These are phyloP conservation scores for Nicotiana sylvestris DNA, from an alignment of 257 asterid genomes.

Conservation along the genomic window DNA sequence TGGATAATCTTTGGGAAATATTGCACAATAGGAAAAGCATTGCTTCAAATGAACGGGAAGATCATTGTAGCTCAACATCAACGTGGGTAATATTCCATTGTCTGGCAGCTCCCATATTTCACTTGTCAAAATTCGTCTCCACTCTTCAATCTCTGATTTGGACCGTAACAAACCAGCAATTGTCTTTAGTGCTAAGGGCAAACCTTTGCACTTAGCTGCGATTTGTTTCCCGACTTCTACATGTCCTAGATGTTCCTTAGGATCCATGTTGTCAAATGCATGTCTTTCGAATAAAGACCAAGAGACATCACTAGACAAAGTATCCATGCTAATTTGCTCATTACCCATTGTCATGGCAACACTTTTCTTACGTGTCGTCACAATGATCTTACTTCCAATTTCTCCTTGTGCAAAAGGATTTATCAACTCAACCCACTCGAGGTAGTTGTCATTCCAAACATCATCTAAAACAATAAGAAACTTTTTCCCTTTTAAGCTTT, in stretches of 20 bases:
- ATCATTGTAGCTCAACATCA: conserved; percentile 24
- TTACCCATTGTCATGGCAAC: conserved; percentile 1
- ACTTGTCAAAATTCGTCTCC: neutral
- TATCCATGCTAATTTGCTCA: neutral
- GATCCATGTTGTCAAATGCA: neutral
- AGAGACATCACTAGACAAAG: neutral
- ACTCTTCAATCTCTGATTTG: neutral
- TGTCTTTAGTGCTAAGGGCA: conserved; percentile 17
- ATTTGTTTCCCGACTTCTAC: conserved; percentile 1
- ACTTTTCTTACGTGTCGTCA: conserved; percentile 12
- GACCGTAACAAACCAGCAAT: conserved; percentile 8
- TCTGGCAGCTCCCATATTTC: conserved; percentile 15
- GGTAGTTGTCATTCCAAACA: conserved; percentile 12
- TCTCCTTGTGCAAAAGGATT: neutral
- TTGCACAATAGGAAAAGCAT: conserved; percentile 26
- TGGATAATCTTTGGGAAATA: conserved; percentile 23
- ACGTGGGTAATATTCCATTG: conserved; percentile 11
- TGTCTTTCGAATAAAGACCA: conserved; percentile 11
- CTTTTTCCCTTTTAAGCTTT: neutral
- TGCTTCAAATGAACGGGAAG: conserved; percentile 17
- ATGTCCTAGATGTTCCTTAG: neutral
- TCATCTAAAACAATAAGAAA: conserved; percentile 21
- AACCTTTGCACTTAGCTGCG: conserved; percentile 6
- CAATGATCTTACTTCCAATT: conserved; percentile 17
- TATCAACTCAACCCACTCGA: neutral